Evolutionary conservation across 768 basidiomycete species (phyloP).

Genomic region (Termitomyces sp.): DNA sequence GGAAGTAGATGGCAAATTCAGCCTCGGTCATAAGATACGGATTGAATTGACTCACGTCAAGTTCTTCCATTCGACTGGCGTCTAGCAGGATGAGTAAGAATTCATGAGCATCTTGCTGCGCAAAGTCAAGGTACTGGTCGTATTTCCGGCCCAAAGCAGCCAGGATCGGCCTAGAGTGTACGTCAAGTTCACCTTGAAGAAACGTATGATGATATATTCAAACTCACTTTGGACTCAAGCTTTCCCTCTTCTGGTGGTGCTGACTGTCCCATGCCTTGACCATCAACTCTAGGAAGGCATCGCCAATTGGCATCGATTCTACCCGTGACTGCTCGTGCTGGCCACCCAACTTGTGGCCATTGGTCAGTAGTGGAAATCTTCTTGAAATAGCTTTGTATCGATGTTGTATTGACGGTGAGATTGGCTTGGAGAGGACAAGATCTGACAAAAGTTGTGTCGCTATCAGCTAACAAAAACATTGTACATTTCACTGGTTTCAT

Average conservation of each 20-base stretch:
- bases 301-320: slow-evolving; percentile 64
- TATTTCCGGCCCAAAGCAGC: slow-evolving; percentile 74
- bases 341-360: slow-evolving; percentile 54
- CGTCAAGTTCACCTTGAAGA: not conserved
- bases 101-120: slow-evolving; percentile 96
- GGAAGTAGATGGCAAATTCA: slow-evolving; percentile 1
- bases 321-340: slow-evolving; percentile 47
- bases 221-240: slow-evolving; percentile 64
- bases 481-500: not conserved
- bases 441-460: slow-evolving; percentile 58
- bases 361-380: slow-evolving; percentile 65
- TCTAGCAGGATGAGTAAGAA: slow-evolving; percentile 86
- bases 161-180: slow-evolving; percentile 48
- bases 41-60: slow-evolving; percentile 52
- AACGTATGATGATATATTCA: not conserved
- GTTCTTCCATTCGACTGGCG: slow-evolving; percentile 92
- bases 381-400: slow-evolving; percentile 35
- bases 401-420: slow-evolving; percentile 35
- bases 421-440: slow-evolving; percentile 49
- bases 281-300: slow-evolving; percentile 59
- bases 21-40: not conserved
- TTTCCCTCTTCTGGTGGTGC: slow-evolving; percentile 41
- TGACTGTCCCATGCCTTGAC: slow-evolving; percentile 62
- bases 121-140: slow-evolving; percentile 92
- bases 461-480: slow-evolving; percentile 42